Evolutionary conservation across 352 stramenopile species (phyloP), one percentile per base, ranked within the genome.

Genomic region (Nothophytophthora sp.): DNA sequence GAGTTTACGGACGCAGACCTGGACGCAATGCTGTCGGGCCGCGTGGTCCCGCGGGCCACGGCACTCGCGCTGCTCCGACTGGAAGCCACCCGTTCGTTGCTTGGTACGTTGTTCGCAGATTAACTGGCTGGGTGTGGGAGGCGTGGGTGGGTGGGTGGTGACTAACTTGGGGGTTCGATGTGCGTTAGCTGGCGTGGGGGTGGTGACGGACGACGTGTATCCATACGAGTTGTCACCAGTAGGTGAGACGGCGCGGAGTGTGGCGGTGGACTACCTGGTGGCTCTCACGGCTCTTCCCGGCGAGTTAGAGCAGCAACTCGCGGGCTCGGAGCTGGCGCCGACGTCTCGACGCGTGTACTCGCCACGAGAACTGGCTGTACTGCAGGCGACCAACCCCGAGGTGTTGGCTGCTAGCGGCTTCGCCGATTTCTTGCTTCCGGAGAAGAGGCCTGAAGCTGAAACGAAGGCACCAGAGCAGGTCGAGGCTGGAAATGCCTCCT

Each of bases 141-240:
- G n/a, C 22, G 35, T 18, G 48, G 23, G 52, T 15, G 23, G 15
- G 28, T 9, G 34, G 48, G 15, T 47, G 13, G 5, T 50, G 30
- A 54, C n/a, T n/a, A n/a, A n/a, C n/a, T n/a, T n/a, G n/a, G n/a
- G n/a, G n/a, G n/a, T 23, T 40, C 10, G n/a, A n/a, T 3, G 5
- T 42, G 24, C 2, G 23, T 32, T 55, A 79, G 74, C 55, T 33
- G 79, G 79, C 27, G 55, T 88, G 7, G 81, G 81, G 2, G 61
- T 90, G 28, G 60, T 88, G 16, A 33, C 88, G 30, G 81, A 92
- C 37, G 76, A 87, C 40, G 61, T 92, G 7, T 71, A 83, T 19
- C 76, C 77, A 10, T 38, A 3, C 5, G 73, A 89, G 29, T 41
- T 86, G 9, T 55, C 51, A 12, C n/a, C 29, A n/a, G 24, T 36